Base-by-base conservation (phyloP, 2,329 filamentous ascomycete genomes). In the Exophiala sp. region DNA sequence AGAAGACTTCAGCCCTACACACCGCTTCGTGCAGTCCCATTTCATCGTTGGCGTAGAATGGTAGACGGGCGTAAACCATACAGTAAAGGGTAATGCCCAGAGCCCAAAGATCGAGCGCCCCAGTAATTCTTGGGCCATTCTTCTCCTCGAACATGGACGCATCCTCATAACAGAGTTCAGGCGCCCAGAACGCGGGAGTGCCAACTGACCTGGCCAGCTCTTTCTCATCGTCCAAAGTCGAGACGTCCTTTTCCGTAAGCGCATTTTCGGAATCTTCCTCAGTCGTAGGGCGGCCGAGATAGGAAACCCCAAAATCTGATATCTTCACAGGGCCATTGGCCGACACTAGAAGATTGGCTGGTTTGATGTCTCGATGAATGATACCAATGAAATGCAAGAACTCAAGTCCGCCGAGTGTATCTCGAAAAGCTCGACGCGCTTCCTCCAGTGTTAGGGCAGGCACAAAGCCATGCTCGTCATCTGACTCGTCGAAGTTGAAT, bases 351-450 rank as follows among this genome's bases (percentile, higher is more conserved):
- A 99, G 79, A 70, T 99, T 99, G 41, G 94, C 96, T 1, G 94
- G 94, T 68, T 99, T 99, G 75, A 99, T 95, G 70, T 99, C 94
- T 71, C 94, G 85, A 71, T 99, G 94, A 89, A 99, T 97, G 71
- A 99, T 99, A 67, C 94, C 89, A 69, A 97, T 91, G 63, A 90
- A 92, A 67, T 94, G 89, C 33, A 99, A 79, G 68, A 97, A 99
- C 68, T 99, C 91, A 16, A 99, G 75, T 3, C 94, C 94, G 35
- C 97, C 78, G 2, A 99, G 86, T 0, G 92, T 96, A 69, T 99
- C 94, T 60, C 92, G 82, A 71, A 99, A 97, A 0, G 89, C 88
- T 35, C 83, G 84, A 29, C 91, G 85, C 11, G 91, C 88, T 68
- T 92, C 85, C 21, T 87, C 82, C 34, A 96, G 79, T 0, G 92